These are phyloP conservation scores for Microdochium bolleyi DNA, from an alignment of 2,329 filamentous ascomycete genomes.

Conservation along the genomic window DNA sequence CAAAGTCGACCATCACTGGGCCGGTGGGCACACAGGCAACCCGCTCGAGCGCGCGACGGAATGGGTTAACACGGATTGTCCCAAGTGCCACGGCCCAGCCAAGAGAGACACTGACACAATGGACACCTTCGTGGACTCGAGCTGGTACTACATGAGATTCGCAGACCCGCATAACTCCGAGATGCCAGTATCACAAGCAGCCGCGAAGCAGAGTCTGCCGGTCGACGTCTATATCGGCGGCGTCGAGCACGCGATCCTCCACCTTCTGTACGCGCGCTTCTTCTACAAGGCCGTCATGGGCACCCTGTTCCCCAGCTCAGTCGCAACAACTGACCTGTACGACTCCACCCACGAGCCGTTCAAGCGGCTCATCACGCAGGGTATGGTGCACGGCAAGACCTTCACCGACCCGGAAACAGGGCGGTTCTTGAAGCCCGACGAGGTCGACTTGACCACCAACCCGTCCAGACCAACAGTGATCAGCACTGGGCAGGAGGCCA, in stretches of 20 bases:
- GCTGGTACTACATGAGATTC: conserved; percentile 86
- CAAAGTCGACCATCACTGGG: conserved; percentile 58
- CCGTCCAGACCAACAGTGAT: conserved; percentile 51
- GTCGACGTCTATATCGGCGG: conserved; percentile 88
- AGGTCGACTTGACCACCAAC: conserved; percentile 59
- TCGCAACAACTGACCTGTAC: conserved; percentile 11
- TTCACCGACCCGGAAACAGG: conserved; percentile 68
- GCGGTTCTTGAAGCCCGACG: conserved; percentile 67
- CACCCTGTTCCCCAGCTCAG: conserved; percentile 35
- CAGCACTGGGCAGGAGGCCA: conserved; percentile 49
- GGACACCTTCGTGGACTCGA: conserved; percentile 94
- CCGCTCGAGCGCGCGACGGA: conserved; percentile 63
- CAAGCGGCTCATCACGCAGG: conserved; percentile 73
- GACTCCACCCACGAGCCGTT: conserved; percentile 61
- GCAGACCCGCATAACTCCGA: conserved; percentile 59
- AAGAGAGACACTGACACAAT: conserved; percentile 87
- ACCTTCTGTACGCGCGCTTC: conserved; percentile 83
- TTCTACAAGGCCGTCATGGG: conserved; percentile 77
- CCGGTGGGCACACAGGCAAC: conserved; percentile 64
- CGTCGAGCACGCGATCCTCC: conserved; percentile 84
- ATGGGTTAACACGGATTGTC: conserved; percentile 71
- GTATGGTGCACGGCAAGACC: conserved; percentile 89
- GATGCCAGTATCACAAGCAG: conserved; percentile 52
- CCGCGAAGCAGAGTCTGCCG: conserved; percentile 51
- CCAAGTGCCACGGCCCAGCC: conserved; percentile 61